Percentiles rank a stretch among this genome's conserved stretches.
These are phyloP conservation scores for Camelina neglecta DNA, from an alignment of 345 rosid genomes.

Conservation along the genomic window DNA sequence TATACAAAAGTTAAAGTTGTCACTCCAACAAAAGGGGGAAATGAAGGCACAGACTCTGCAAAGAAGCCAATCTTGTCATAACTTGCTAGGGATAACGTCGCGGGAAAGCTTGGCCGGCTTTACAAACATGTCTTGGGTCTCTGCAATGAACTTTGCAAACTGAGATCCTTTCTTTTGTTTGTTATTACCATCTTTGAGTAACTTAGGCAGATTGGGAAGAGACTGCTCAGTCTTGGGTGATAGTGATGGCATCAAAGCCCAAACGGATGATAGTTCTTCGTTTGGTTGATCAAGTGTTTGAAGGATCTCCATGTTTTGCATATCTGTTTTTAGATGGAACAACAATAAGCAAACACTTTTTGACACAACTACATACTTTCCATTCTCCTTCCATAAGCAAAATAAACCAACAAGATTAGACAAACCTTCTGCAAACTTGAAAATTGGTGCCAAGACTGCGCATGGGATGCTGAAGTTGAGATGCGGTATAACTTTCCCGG, in stretches of 20 bases:
- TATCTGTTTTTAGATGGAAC: constrained; percentile 52
- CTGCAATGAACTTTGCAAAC: constrained; percentile 82
- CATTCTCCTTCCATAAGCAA: neutral
- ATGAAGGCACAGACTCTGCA: constrained; percentile 9
- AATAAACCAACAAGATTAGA: constrained; percentile 18
- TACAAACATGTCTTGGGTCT: constrained; percentile 49
- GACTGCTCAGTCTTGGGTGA: constrained; percentile 50
- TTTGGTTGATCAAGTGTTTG: constrained; percentile 71
- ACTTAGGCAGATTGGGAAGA: constrained; percentile 50
- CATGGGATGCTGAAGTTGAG: constrained; percentile 96
- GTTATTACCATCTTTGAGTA: constrained; percentile 49
- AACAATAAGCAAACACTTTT: constrained; percentile 1
- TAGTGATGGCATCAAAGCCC: constrained; percentile 85
- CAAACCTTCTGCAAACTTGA: constrained; percentile 78
- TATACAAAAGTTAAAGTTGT: constrained; percentile 20
- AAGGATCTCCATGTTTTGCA: constrained; percentile 54
- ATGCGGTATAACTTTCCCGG: constrained; percentile 85
- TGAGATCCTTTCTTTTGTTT: constrained; percentile 71
- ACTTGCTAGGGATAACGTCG: constrained; percentile 56
- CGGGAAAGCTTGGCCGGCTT: constrained; percentile 49
- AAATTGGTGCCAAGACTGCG: constrained; percentile 70
- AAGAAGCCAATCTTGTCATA: constrained; percentile 53
- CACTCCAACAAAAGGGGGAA: constrained; percentile 11
- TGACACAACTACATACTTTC: constrained; percentile 13
- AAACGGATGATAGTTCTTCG: constrained; percentile 63